A percentile compares a stretch with the other conserved stretches of the same genome.
Conservation (phyloP, 1,139 yeast species). For the Pichia sp. region DNA sequence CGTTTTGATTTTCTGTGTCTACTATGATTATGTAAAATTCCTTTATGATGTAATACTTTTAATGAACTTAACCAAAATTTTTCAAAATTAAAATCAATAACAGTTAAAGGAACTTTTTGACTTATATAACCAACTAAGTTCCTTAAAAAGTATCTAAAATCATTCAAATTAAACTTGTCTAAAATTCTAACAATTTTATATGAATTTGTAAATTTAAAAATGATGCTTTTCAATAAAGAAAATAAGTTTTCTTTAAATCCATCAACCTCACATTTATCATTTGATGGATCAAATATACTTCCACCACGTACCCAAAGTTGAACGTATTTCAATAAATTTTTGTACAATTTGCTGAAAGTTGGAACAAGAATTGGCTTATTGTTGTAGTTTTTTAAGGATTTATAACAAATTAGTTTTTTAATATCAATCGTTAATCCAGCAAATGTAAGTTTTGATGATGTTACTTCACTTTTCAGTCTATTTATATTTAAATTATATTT, state of each 20-base stretch:
- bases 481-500: constrained; percentile 60
- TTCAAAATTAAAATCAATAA: background rate
- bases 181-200: constrained; percentile 8
- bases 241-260: constrained; percentile 12
- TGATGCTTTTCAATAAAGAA: constrained; percentile 9
- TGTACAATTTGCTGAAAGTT: constrained; percentile 23
- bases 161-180: constrained; percentile 4
- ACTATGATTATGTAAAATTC: constrained; percentile 1
- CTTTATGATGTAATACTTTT: constrained; percentile 5
- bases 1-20: background rate
- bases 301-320: constrained; percentile 7
- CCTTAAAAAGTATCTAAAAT: constrained; percentile 1
- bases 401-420: constrained; percentile 24
- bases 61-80: constrained; percentile 4
- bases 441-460: constrained; percentile 18
- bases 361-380: constrained; percentile 12
- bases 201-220: constrained; percentile 19
- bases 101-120: background rate
- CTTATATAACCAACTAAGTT: background rate
- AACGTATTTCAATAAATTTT: constrained; percentile 7
- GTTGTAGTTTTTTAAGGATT: constrained; percentile 21
- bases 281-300: constrained; percentile 3
- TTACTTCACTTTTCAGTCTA: constrained; percentile 42
- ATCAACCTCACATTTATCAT: constrained; percentile 2
- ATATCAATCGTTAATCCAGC: constrained; percentile 28